phyloP scores from a whole-genome alignment of 768 basidiomycete species.

The Suillus plorans region DNA sequence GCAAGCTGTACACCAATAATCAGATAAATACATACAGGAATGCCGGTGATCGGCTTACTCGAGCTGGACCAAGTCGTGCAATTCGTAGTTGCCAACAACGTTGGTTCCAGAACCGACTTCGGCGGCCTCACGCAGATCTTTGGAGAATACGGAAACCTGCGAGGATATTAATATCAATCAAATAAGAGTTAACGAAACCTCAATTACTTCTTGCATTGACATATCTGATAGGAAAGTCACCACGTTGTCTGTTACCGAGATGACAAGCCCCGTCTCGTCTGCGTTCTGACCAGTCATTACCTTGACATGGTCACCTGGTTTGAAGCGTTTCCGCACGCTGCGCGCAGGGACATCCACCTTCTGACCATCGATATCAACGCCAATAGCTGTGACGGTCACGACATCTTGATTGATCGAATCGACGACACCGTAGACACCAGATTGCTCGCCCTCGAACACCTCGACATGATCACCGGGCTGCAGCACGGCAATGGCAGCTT shows the following conservation, averaged over 20 bases:
- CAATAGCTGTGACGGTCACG: conserved; percentile 77
- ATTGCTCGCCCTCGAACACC: conserved; percentile 95
- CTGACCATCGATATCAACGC: conserved; percentile 83
- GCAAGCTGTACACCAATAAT: conserved; percentile 51
- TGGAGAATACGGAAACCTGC: conserved; percentile 94
- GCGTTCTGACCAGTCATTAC: conserved; percentile 94
- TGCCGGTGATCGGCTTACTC: conserved; percentile 59
- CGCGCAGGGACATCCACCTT: conserved; percentile 84
- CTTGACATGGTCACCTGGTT: conserved; percentile 97
- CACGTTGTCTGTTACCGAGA: conserved; percentile 85
- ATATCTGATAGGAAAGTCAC: conserved; percentile 98
- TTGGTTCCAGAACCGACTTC: conserved; percentile 94
- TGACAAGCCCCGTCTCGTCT: conserved; percentile 95
- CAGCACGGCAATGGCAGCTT: conserved; percentile 89
- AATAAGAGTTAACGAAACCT: background rate
- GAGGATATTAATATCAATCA: conserved; percentile 10
- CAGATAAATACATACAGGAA: conserved; percentile 13
- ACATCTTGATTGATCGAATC: conserved; percentile 87
- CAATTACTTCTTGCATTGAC: conserved; percentile 86
- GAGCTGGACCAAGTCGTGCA: conserved; percentile 95
- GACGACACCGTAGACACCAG: conserved; percentile 89
- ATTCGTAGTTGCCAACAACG: conserved; percentile 87
- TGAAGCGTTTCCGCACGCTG: conserved; percentile 93
- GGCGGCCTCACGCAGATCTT: conserved; percentile 95
- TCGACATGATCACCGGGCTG: conserved; percentile 98